Percentiles rank a stretch among this genome's conserved stretches.
Conservation (phyloP, 352 stramenopile genomes). For the Phytophthora foliorum region DNA sequence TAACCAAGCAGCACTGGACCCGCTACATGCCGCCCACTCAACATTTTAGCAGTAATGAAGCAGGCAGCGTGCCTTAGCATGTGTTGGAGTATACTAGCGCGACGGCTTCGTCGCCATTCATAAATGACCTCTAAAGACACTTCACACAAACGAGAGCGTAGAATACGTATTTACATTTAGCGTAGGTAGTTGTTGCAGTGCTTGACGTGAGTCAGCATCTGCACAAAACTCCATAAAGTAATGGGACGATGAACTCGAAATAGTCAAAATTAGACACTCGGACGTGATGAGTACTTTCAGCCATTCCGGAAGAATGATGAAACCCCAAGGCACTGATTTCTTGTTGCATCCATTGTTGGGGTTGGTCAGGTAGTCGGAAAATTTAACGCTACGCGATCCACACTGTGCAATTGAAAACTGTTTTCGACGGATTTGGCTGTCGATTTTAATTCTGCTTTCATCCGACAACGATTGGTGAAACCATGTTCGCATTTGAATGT, state of each 20-base stretch:
- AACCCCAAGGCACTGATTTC: too few species aligned
- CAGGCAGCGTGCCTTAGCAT: not conserved
- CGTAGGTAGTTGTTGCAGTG: too few species aligned
- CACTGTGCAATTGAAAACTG: too few species aligned
- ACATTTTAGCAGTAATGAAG: not conserved
- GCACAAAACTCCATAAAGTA: not conserved
- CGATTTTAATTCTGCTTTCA: not conserved
- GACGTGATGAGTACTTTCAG: not conserved
- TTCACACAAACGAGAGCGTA: too few species aligned
- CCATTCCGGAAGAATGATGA: not conserved
- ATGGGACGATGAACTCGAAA: not conserved
- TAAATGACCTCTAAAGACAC: too few species aligned
- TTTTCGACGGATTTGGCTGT: too few species aligned
- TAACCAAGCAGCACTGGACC: not conserved
- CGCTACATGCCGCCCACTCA: not conserved
- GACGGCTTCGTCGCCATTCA: not conserved
- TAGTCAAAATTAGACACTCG: not conserved
- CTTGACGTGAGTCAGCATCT: not conserved
- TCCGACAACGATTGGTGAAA: not conserved
- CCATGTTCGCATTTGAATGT: not conserved
- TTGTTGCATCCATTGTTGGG: too few species aligned
- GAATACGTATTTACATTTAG: too few species aligned
- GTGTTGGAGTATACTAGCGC: constrained; percentile 2
- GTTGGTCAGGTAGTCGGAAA: too few species aligned
- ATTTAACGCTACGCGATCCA: too few species aligned